Conservation (phyloP, 1,284 basidiomycete species). For the Ustilago tritici region DNA sequence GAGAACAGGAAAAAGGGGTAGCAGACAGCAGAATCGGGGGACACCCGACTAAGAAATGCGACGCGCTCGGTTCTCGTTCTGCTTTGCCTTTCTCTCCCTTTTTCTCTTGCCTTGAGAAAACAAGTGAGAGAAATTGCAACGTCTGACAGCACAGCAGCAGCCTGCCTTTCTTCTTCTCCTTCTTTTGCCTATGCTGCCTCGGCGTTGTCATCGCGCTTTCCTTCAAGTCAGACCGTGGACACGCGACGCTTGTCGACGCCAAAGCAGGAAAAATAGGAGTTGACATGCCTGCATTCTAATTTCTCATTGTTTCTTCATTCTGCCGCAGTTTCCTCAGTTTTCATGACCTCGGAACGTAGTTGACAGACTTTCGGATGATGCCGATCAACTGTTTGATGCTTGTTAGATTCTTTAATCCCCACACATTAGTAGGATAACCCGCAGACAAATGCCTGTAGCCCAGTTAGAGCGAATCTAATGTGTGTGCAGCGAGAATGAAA, state of each 20-base stretch:
- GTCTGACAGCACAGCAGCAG: constrained; percentile 1
- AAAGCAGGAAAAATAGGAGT: background rate
- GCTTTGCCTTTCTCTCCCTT: background rate
- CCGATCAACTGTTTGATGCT: background rate
- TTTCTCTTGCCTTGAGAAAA: background rate
- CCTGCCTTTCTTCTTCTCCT: background rate
- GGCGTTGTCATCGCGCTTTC: constrained; percentile 15
- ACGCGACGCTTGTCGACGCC: constrained; percentile 4
- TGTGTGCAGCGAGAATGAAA: background rate
- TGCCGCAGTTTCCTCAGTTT: background rate
- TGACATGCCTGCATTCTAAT: background rate
- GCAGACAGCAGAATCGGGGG: constrained; percentile 4
- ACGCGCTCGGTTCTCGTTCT: background rate
- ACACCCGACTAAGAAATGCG: background rate
- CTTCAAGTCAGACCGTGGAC: background rate
- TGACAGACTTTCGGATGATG: background rate
- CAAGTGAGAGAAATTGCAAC: background rate
- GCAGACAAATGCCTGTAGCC: background rate
- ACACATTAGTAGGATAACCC: background rate
- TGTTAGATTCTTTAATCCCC: too few species aligned
- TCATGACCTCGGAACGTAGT: background rate
- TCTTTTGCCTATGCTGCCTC: background rate
- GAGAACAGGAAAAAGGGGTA: background rate
- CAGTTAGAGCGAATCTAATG: background rate
- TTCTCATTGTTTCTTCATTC: background rate